phyloP scores from a whole-genome alignment of 768 basidiomycete species.

The Xerocomus potaroensis region DNA sequence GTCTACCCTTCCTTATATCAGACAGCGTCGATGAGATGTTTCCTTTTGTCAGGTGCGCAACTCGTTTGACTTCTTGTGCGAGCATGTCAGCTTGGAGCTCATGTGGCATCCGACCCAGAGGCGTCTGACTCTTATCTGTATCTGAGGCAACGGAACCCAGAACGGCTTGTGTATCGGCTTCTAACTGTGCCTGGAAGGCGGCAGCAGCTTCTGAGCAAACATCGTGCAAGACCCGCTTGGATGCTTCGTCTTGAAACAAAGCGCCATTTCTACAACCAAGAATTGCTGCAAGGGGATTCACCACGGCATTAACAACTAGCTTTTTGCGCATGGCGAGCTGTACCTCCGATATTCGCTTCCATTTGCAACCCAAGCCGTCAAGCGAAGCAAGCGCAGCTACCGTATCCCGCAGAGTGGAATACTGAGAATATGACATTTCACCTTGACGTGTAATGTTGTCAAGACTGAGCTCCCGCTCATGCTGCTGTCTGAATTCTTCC shows the following conservation, averaged over 20 bases:
- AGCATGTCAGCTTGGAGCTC: slow-evolving; percentile 45
- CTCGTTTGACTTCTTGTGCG: slow-evolving; percentile 51
- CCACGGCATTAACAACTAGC: slow-evolving; percentile 72
- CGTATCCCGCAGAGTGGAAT: slow-evolving; percentile 63
- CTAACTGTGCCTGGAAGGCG: slow-evolving; percentile 53
- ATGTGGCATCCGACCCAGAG: slow-evolving; percentile 41
- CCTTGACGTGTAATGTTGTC: slow-evolving; percentile 46
- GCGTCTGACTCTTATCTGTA: slow-evolving; percentile 20
- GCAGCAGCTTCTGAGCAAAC: slow-evolving; percentile 71
- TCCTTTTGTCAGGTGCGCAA: slow-evolving; percentile 51
- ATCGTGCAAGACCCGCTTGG: slow-evolving; percentile 41
- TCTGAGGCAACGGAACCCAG: slow-evolving; percentile 23
- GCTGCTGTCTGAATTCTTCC: slow-evolving; percentile 30
- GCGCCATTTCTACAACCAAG: slow-evolving; percentile 78
- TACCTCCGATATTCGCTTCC: slow-evolving; percentile 63
- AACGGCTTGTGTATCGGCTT: slow-evolving; percentile 34
- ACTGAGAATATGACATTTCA: slow-evolving; percentile 38
- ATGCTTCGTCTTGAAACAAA: slow-evolving; percentile 45
- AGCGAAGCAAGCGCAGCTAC: slow-evolving; percentile 58
- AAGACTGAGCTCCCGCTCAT: slow-evolving; percentile 43
- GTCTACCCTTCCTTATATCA: slow-evolving; percentile 57
- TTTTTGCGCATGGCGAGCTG: slow-evolving; percentile 73
- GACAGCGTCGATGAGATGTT: slow-evolving; percentile 82
- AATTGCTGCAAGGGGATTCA: slow-evolving; percentile 85
- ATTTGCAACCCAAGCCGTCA: slow-evolving; percentile 52